These are phyloP conservation scores for Pogostemon cablin DNA, from an alignment of 257 asterid genomes.

Conservation along the genomic window DNA sequence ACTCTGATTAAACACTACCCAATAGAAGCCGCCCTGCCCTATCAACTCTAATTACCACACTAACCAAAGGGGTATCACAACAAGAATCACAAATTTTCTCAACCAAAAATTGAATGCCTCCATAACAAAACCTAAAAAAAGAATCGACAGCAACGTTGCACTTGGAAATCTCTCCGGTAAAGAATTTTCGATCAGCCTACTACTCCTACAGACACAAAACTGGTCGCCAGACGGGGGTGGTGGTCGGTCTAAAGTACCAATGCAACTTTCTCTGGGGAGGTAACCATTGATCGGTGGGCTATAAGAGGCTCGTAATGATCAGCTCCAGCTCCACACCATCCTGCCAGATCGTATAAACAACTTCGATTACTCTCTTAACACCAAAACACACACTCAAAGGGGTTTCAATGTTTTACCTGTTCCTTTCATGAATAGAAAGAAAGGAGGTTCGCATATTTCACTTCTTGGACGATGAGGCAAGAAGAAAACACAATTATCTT, in stretches of 20 bases:
- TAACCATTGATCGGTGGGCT: constrained; percentile 58
- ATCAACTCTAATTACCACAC: constrained; percentile 38
- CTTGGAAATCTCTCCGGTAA: constrained; percentile 9
- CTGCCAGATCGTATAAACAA: constrained; percentile 39
- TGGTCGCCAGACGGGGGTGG: constrained; percentile 13
- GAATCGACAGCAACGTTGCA: constrained; percentile 37
- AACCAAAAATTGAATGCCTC: constrained; percentile 38
- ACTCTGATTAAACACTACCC: constrained; percentile 19
- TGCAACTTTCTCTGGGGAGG: constrained; percentile 87
- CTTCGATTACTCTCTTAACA: not conserved
- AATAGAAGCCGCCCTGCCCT: constrained; percentile 41
- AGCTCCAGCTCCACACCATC: constrained; percentile 98
- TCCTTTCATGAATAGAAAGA: constrained; percentile 98
- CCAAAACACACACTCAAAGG: not conserved
- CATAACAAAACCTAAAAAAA: constrained; percentile 26
- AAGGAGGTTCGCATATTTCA: constrained; percentile 80
- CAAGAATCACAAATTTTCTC: constrained; percentile 22
- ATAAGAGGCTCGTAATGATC: constrained; percentile 97
- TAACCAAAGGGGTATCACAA: constrained; percentile 19
- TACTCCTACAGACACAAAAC: constrained; percentile 38
- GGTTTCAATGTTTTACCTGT: constrained; percentile 54
- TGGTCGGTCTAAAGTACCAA: constrained; percentile 56
- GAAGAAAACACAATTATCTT: constrained; percentile 91
- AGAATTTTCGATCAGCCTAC: constrained; percentile 12
- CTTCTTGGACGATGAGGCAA: constrained; percentile 88